A percentile compares a stretch with the other conserved stretches of the same genome.
Conservation (phyloP, 106 monocot species). For the Dactylorhiza incarnata region DNA sequence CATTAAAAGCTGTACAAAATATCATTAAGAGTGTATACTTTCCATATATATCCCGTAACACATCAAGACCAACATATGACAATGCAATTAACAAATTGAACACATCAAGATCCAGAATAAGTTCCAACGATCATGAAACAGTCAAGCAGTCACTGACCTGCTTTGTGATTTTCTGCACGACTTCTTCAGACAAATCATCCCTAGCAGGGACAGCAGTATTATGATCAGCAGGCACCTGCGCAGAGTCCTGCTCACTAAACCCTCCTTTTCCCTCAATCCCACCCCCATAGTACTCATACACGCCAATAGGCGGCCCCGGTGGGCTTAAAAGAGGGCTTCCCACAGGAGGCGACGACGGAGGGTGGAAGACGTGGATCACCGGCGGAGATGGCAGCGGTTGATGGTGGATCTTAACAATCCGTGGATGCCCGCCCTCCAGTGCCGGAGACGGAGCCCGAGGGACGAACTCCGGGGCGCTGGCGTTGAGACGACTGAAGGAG, state of each 20-base stretch:
- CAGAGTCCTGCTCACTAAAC: slow-evolving; percentile 6
- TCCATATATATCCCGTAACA: background rate
- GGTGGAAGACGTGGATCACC: slow-evolving; percentile 13
- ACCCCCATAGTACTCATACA: slow-evolving; percentile 9
- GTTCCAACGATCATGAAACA: background rate
- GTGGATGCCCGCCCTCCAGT: background rate
- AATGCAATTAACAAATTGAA: background rate
- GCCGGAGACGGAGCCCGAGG: slow-evolving; percentile 8
- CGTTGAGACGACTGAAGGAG: slow-evolving; percentile 26
- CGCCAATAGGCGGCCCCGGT: background rate
- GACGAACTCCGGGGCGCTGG: slow-evolving; percentile 27
- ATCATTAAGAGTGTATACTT: background rate
- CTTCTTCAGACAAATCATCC: slow-evolving; percentile 18
- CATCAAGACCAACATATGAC: background rate
- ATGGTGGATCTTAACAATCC: slow-evolving; percentile 13
- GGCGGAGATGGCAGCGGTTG: slow-evolving; percentile 8
- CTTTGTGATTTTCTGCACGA: slow-evolving; percentile 21
- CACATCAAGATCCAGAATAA: background rate
- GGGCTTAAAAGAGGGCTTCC: background rate
- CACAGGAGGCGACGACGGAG: slow-evolving; percentile 3
- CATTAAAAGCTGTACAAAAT: too few relatives aligned
- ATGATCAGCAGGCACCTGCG: slow-evolving; percentile 4
- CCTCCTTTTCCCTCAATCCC: background rate
- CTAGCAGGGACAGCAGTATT: background rate
- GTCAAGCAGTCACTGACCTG: slow-evolving; percentile 12